These are phyloP conservation scores for Arabidopsis arenosa DNA, from an alignment of 345 rosid species.

Conservation along the genomic window DNA sequence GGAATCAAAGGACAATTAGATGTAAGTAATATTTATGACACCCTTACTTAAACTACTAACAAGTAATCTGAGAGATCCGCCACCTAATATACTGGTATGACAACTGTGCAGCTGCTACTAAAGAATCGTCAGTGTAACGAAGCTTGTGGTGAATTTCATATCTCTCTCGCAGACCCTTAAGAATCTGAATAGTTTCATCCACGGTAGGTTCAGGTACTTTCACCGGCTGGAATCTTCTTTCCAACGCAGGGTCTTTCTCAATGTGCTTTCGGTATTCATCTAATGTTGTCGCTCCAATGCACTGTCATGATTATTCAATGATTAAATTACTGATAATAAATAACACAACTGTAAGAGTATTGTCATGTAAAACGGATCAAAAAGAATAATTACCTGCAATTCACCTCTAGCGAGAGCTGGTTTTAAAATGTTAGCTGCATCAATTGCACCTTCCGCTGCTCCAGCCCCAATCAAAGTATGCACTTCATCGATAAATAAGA, in stretches of 20 bases:
- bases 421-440: slow-evolving; percentile 96
- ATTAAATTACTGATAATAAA: not conserved
- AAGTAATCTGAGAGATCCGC: slow-evolving; percentile 8
- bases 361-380: slow-evolving; percentile 9
- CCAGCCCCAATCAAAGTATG: slow-evolving; percentile 98
- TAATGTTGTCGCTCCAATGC: slow-evolving; percentile 97
- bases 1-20: slow-evolving; percentile 5
- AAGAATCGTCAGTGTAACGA: slow-evolving; percentile 45
- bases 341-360: slow-evolving; percentile 1
- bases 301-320: slow-evolving; percentile 50
- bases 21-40: not conserved
- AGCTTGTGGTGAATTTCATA: slow-evolving; percentile 53
- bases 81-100: slow-evolving; percentile 60
- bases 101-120: slow-evolving; percentile 52
- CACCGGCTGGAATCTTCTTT: slow-evolving; percentile 98
- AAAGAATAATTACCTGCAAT: slow-evolving; percentile 71
- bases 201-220: slow-evolving; percentile 96
- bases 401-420: slow-evolving; percentile 99
- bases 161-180: slow-evolving; percentile 71
- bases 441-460: slow-evolving; percentile 99
- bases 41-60: not conserved
- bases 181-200: slow-evolving; percentile 87
- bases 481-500: slow-evolving; percentile 97
- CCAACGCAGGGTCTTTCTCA: slow-evolving; percentile 98
- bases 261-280: slow-evolving; percentile 97